Evolutionary conservation across 1,284 basidiomycete species (phyloP).

Genomic region (Rhodofomes roseus): DNA sequence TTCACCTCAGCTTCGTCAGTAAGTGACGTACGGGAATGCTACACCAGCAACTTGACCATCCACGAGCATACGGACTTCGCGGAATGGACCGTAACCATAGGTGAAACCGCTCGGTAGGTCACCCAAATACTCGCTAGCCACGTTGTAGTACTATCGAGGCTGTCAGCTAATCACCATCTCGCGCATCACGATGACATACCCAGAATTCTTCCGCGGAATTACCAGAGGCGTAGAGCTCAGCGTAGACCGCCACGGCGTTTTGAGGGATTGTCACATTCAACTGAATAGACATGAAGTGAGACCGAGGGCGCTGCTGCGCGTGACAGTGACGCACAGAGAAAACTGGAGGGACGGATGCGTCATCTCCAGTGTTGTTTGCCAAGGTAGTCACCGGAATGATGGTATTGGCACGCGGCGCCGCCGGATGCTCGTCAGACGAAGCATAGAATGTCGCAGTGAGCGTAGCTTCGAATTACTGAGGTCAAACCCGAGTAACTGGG

Average conservation of each 20-base stretch:
- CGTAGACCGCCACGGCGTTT: slow-evolving; percentile 66
- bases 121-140: slow-evolving; percentile 54
- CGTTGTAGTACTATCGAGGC: slow-evolving; percentile 62
- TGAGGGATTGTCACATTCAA: slow-evolving; percentile 64
- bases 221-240: slow-evolving; percentile 71
- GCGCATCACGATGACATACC: slow-evolving; percentile 38
- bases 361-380: slow-evolving; percentile 57
- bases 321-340: slow-evolving; percentile 52
- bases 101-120: slow-evolving; percentile 52
- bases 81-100: slow-evolving; percentile 66
- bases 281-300: slow-evolving; percentile 30
- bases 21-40: slow-evolving; percentile 56
- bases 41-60: slow-evolving; percentile 73
- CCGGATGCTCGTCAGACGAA: slow-evolving; percentile 50
- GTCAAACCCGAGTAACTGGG: background rate
- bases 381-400: slow-evolving; percentile 70
- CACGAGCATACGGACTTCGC: slow-evolving; percentile 75
- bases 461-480: slow-evolving; percentile 43
- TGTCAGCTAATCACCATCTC: background rate
- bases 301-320: background rate
- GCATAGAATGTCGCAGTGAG: slow-evolving; percentile 69
- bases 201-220: slow-evolving; percentile 77
- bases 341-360: slow-evolving; percentile 67
- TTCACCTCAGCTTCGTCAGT: background rate
- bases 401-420: slow-evolving; percentile 55